phyloP scores from a whole-genome alignment of 306 rosid species.

The Inga laurina region DNA sequence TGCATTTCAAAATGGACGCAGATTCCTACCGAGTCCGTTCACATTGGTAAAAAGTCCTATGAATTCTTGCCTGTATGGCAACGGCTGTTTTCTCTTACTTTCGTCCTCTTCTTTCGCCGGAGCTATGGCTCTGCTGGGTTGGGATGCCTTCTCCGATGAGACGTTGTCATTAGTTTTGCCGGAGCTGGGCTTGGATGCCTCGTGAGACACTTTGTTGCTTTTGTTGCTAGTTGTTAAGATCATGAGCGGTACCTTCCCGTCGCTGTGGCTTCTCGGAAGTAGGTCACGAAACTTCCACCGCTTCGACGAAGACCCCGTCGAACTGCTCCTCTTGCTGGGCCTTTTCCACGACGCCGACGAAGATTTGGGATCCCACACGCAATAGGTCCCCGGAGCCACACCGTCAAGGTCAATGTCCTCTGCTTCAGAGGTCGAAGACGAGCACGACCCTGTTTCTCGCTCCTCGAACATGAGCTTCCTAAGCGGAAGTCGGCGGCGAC shows the following conservation, averaged over 20 bases:
- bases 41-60: conserved; percentile 55
- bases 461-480: conserved; percentile 72
- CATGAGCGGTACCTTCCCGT: conserved; percentile 43
- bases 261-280: conserved; percentile 55
- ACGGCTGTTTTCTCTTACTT: conserved; percentile 33
- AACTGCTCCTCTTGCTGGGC: conserved; percentile 52
- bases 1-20: conserved; percentile 44
- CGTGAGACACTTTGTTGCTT: conserved; percentile 15
- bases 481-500: conserved; percentile 56
- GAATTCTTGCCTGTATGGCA: conserved; percentile 44
- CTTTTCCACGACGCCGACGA: neutral
- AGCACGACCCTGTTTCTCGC: conserved; percentile 34
- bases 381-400: conserved; percentile 51
- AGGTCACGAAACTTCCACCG: conserved; percentile 75
- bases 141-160: neutral
- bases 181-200: conserved; percentile 17
- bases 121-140: neutral
- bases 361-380: conserved; percentile 71
- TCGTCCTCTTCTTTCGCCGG: conserved; percentile 27
- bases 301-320: conserved; percentile 53
- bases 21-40: conserved; percentile 49
- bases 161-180: neutral
- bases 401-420: conserved; percentile 58
- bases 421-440: conserved; percentile 61
- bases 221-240: conserved; percentile 28